These are phyloP conservation scores for Termitomyces sp. DNA, from an alignment of 1,284 basidiomycete species.

Conservation along the genomic window DNA sequence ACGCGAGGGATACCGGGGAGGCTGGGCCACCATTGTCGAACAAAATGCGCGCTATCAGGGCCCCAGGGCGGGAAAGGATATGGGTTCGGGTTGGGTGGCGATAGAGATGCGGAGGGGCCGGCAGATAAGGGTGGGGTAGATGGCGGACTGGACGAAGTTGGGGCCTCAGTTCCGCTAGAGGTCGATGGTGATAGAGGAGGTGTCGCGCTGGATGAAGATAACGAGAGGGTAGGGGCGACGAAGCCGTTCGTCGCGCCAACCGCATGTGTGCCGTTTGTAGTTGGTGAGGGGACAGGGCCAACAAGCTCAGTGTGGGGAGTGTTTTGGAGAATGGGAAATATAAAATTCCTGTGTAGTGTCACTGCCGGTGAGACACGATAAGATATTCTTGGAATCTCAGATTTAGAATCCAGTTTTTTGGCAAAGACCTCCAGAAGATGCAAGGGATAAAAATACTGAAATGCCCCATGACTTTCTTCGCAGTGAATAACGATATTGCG, in stretches of 20 bases:
- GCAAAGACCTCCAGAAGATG: slow-evolving; percentile 37
- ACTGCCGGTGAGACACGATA: slow-evolving; percentile 26
- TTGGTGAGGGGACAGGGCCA: background rate
- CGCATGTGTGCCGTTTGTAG: background rate
- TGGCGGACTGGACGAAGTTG: slow-evolving; percentile 5
- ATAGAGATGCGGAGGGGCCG: slow-evolving; percentile 7
- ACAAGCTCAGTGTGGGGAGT: background rate
- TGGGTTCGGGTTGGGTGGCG: slow-evolving; percentile 34
- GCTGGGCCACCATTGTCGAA: slow-evolving; percentile 74
- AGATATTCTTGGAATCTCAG: slow-evolving; percentile 33
- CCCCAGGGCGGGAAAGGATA: slow-evolving; percentile 59
- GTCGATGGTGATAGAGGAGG: background rate
- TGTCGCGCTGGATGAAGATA: background rate
- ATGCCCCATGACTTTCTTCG: slow-evolving; percentile 52
- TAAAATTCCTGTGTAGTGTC: slow-evolving; percentile 30
- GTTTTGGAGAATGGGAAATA: slow-evolving; percentile 22
- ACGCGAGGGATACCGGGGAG: slow-evolving; percentile 53
- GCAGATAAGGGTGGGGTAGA: slow-evolving; percentile 20
- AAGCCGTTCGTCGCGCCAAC: background rate
- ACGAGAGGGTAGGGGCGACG: background rate
- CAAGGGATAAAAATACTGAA: slow-evolving; percentile 55
- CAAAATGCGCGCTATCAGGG: slow-evolving; percentile 68
- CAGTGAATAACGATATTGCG: slow-evolving; percentile 66
- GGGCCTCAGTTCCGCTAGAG: background rate
- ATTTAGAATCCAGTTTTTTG: slow-evolving; percentile 23